Evolutionary conservation across 805 yeast genomes (phyloP).

Genomic region (Kodamaea neixiangensis): DNA sequence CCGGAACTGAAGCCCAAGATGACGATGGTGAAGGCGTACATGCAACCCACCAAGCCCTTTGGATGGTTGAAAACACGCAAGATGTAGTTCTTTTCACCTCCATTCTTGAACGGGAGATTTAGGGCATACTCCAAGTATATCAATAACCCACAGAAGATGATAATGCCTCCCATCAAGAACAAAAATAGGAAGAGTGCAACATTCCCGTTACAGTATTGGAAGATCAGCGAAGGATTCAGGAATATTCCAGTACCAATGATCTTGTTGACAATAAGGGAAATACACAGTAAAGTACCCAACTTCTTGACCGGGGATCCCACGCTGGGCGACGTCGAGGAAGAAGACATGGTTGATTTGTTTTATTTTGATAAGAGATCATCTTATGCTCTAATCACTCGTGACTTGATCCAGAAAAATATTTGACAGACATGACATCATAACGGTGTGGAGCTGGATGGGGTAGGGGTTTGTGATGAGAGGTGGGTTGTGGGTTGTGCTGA

Average conservation of each 20-base stretch:
- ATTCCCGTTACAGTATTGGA: constrained; percentile 40
- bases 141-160: constrained; percentile 40
- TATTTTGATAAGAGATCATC: neutral
- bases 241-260: constrained; percentile 48
- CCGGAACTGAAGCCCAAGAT: constrained; percentile 62
- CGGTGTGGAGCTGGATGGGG: neutral
- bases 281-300: constrained; percentile 32
- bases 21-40: constrained; percentile 54
- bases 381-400: neutral
- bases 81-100: constrained; percentile 45
- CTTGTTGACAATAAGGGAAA: constrained; percentile 43
- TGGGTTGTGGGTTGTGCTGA: neutral
- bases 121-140: constrained; percentile 43
- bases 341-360: neutral
- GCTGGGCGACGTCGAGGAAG: neutral
- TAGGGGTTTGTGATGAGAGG: neutral
- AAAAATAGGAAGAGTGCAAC: constrained; percentile 34
- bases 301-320: constrained; percentile 10
- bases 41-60: constrained; percentile 37
- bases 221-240: constrained; percentile 42
- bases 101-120: constrained; percentile 42
- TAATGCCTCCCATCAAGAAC: constrained; percentile 39
- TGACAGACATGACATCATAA: neutral
- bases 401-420: neutral
- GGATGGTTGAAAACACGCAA: constrained; percentile 36